Percentiles rank a stretch among this genome's conserved stretches.
phyloP scores from a whole-genome alignment of 768 basidiomycete genomes.

The Lactarius akahatsu region DNA sequence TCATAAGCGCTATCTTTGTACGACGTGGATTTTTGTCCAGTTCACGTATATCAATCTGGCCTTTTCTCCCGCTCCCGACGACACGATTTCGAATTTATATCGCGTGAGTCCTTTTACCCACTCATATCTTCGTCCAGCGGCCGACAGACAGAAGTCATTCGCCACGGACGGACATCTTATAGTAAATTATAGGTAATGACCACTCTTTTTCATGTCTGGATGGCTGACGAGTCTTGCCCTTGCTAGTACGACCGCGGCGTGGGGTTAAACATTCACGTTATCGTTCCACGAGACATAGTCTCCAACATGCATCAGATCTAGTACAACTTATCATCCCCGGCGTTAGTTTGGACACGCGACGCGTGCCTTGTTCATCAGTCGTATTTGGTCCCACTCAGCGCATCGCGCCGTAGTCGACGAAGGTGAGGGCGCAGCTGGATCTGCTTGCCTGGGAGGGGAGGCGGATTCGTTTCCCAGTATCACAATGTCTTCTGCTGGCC shows the following conservation, averaged over 20 bases:
- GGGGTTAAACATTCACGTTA: slow-evolving; percentile 42
- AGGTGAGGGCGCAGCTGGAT: slow-evolving; percentile 22
- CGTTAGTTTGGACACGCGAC: slow-evolving; percentile 11
- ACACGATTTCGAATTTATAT: slow-evolving; percentile 68
- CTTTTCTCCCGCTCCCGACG: slow-evolving; percentile 75
- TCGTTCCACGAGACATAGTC: neutral
- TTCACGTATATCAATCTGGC: slow-evolving; percentile 79
- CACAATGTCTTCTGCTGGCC: slow-evolving; percentile 28
- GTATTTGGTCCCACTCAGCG: slow-evolving; percentile 7
- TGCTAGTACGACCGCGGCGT: slow-evolving; percentile 56
- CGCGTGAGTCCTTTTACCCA: slow-evolving; percentile 44
- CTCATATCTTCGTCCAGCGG: neutral
- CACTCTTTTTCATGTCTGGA: neutral
- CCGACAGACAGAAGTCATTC: slow-evolving; percentile 45
- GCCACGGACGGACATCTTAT: slow-evolving; percentile 62
- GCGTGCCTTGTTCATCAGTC: neutral
- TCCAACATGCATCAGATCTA: slow-evolving; percentile 15
- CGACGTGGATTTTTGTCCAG: slow-evolving; percentile 35
- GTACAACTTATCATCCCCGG: slow-evolving; percentile 6
- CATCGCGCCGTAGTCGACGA: slow-evolving; percentile 25
- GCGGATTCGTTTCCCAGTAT: slow-evolving; percentile 21
- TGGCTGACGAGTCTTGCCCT: slow-evolving; percentile 10
- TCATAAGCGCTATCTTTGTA: neutral
- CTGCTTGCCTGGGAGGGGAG: slow-evolving; percentile 22
- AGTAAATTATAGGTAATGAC: slow-evolving; percentile 59